phyloP scores from a whole-genome alignment of 495 filamentous ascomycete genomes.

The Parathielavia appendiculata region DNA sequence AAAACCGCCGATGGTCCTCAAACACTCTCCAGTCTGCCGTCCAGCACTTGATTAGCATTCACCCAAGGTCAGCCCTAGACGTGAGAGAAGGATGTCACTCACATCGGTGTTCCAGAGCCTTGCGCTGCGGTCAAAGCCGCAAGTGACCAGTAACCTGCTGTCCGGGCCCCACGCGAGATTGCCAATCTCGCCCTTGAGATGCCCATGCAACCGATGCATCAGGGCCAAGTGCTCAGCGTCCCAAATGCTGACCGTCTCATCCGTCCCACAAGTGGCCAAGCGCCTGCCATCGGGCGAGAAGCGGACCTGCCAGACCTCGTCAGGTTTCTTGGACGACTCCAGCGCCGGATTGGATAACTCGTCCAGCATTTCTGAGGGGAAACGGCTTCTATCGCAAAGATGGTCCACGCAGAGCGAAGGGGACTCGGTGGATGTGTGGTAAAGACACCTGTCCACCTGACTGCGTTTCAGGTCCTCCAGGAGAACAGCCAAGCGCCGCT shows the following conservation, averaged over 20 bases:
- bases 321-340: slow-evolving; percentile 54
- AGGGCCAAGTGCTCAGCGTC: slow-evolving; percentile 65
- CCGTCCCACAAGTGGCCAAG: slow-evolving; percentile 75
- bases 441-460: slow-evolving; percentile 79
- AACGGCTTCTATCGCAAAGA: slow-evolving; percentile 70
- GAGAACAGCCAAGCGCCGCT: slow-evolving; percentile 82
- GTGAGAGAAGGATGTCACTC: slow-evolving; percentile 26
- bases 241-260: slow-evolving; percentile 73
- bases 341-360: slow-evolving; percentile 45
- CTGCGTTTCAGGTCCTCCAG: slow-evolving; percentile 73
- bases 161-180: slow-evolving; percentile 90
- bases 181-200: slow-evolving; percentile 57
- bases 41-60: background rate
- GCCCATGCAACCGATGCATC: slow-evolving; percentile 58
- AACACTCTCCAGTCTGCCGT: slow-evolving; percentile 61
- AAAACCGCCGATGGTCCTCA: slow-evolving; percentile 61
- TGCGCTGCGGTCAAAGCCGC: slow-evolving; percentile 67
- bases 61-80: background rate
- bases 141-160: slow-evolving; percentile 76
- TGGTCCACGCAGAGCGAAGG: slow-evolving; percentile 90
- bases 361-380: slow-evolving; percentile 61
- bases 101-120: slow-evolving; percentile 76
- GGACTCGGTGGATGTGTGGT: slow-evolving; percentile 73
- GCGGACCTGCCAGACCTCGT: slow-evolving; percentile 84
- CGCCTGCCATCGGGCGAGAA: slow-evolving; percentile 88